phyloP scores from a whole-genome alignment of 345 rosid genomes.

The Excoecaria cochinchinensis region DNA sequence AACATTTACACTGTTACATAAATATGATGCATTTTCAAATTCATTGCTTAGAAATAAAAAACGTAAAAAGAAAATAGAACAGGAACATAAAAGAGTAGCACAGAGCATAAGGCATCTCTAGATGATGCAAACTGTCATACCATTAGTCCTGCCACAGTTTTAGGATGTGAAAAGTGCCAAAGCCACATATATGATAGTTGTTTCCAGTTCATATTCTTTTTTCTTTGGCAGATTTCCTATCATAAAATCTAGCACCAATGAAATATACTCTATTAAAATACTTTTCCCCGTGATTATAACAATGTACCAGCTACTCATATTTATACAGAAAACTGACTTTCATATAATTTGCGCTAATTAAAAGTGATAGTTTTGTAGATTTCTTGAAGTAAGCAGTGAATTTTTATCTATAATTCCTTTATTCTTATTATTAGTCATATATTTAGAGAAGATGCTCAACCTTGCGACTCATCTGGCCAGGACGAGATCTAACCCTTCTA shows the following conservation, averaged over 20 bases:
- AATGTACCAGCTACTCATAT: neutral
- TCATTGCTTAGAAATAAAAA: too few relatives aligned
- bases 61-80: too few relatives aligned
- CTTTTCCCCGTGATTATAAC: neutral
- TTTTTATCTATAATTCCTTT: neutral
- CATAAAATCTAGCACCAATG: neutral
- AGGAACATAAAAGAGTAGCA: too few relatives aligned
- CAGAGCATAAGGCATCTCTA: too few relatives aligned
- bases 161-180: neutral
- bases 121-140: too few relatives aligned
- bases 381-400: neutral
- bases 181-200: neutral
- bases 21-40: too few relatives aligned
- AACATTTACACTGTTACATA: too few relatives aligned
- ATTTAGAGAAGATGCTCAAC: constrained; percentile 15
- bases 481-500: constrained; percentile 36
- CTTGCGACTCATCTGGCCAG: constrained; percentile 36
- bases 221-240: neutral
- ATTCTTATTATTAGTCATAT: neutral
- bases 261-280: neutral
- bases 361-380: neutral
- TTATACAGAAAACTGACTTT: neutral
- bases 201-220: neutral
- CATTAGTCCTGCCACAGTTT: neutral
- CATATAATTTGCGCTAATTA: too few relatives aligned